Evolutionary conservation across 1,284 basidiomycete genomes (phyloP).

Genomic region (Cutaneotrichosporon sp.): DNA sequence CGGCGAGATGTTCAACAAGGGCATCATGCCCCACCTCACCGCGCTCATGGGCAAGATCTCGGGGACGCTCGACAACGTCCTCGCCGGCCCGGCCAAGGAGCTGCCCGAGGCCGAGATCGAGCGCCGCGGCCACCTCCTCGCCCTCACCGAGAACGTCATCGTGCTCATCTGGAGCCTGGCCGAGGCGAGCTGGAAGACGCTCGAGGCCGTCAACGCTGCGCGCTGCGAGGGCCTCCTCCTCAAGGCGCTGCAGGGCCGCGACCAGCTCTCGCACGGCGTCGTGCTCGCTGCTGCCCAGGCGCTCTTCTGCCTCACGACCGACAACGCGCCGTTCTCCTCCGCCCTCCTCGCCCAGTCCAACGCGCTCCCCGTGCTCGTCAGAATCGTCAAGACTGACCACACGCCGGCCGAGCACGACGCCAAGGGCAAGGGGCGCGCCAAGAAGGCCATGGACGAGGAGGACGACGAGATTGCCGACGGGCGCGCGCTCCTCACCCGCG

Average conservation of each 20-base stretch:
- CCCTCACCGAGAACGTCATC: slow-evolving; percentile 86
- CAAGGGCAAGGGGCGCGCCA: slow-evolving; percentile 56
- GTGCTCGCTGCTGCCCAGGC: slow-evolving; percentile 83
- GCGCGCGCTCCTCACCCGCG: slow-evolving; percentile 59
- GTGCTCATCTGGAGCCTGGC: slow-evolving; percentile 85
- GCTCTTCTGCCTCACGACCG: slow-evolving; percentile 84
- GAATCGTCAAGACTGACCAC: slow-evolving; percentile 61
- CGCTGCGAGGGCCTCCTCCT: slow-evolving; percentile 75
- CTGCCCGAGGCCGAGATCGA: slow-evolving; percentile 60
- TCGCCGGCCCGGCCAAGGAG: slow-evolving; percentile 48
- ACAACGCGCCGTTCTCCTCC: slow-evolving; percentile 69
- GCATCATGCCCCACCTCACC: slow-evolving; percentile 65
- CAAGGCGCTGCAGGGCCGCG: slow-evolving; percentile 72
- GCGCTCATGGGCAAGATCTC: slow-evolving; percentile 63
- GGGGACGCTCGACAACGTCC: slow-evolving; percentile 66
- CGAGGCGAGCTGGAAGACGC: slow-evolving; percentile 83
- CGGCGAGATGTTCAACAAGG: slow-evolving; percentile 96
- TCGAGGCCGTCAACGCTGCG: slow-evolving; percentile 79
- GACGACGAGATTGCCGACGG: slow-evolving; percentile 45
- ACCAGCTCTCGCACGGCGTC: slow-evolving; percentile 66
- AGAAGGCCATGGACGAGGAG: slow-evolving; percentile 24
- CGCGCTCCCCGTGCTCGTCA: slow-evolving; percentile 70
- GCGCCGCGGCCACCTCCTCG: slow-evolving; percentile 73
- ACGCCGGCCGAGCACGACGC: slow-evolving; percentile 32
- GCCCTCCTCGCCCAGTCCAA: slow-evolving; percentile 64